These are phyloP conservation scores for Phytophthora hibernalis DNA, from an alignment of 352 stramenopile genomes.

Conservation along the genomic window DNA sequence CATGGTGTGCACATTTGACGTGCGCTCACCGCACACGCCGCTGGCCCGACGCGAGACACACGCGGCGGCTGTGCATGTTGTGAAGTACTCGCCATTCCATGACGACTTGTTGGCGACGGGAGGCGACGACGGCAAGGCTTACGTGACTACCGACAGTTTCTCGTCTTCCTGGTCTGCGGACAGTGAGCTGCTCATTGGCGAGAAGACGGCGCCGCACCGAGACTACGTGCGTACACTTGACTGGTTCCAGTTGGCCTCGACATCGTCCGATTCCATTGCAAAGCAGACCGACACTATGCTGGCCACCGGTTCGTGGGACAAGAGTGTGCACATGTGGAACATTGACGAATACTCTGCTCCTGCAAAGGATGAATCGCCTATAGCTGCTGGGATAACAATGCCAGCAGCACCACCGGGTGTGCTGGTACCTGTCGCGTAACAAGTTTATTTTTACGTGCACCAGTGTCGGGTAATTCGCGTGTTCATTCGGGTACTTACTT, in stretches of 20 bases:
- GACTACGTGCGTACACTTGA: slow-evolving; percentile 82
- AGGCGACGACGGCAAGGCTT: slow-evolving; percentile 68
- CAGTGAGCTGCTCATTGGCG: slow-evolving; percentile 27
- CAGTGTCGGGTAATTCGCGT: slow-evolving; percentile 18
- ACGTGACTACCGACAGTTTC: slow-evolving; percentile 49
- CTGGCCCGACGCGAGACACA: slow-evolving; percentile 54
- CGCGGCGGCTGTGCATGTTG: slow-evolving; percentile 53
- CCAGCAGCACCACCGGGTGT: slow-evolving; percentile 18
- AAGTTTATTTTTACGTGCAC: slow-evolving; percentile 15
- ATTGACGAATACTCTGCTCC: slow-evolving; percentile 35
- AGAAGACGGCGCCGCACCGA: slow-evolving; percentile 40
- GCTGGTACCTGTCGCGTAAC: slow-evolving; percentile 36
- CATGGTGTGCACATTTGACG: slow-evolving; percentile 72
- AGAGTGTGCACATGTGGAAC: slow-evolving; percentile 59
- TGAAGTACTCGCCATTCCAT: slow-evolving; percentile 75
- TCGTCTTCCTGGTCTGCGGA: slow-evolving; percentile 21
- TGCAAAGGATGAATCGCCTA: not conserved
- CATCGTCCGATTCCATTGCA: not conserved
- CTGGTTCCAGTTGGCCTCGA: slow-evolving; percentile 52
- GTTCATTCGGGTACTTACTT: slow-evolving; percentile 20
- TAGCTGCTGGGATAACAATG: slow-evolving; percentile 3
- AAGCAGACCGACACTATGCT: slow-evolving; percentile 37
- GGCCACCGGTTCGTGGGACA: slow-evolving; percentile 70
- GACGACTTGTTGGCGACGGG: slow-evolving; percentile 67
- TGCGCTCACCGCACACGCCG: slow-evolving; percentile 50